Percentiles rank a stretch among this genome's conserved stretches.
Evolutionary conservation across 352 stramenopile genomes (phyloP).

Genomic region (Globisporangium lucens): DNA sequence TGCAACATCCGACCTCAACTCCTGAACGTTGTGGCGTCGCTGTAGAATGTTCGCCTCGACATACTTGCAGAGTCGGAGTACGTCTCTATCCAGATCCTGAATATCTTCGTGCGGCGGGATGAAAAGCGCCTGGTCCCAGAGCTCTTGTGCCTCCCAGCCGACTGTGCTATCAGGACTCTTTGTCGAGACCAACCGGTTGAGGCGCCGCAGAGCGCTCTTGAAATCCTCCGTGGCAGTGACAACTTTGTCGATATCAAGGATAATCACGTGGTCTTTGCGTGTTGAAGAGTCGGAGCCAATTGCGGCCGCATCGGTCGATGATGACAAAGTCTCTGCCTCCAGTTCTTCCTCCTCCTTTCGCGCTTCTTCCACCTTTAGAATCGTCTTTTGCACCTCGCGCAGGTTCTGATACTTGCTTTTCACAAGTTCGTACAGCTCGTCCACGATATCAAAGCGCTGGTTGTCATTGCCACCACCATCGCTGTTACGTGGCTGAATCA

Average conservation of each 20-base stretch:
- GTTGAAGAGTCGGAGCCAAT: background rate
- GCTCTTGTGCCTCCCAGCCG: conserved; percentile 43
- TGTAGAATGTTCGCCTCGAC: conserved; percentile 35
- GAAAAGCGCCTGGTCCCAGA: conserved; percentile 64
- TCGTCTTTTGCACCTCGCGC: conserved; percentile 15
- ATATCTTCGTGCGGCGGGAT: conserved; percentile 49
- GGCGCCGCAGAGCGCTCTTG: conserved; percentile 25
- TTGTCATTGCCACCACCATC: background rate
- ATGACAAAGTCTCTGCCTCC: background rate
- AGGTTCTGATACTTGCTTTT: conserved; percentile 24
- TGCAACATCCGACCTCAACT: background rate
- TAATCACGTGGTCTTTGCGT: conserved; percentile 21
- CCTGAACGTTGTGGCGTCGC: background rate
- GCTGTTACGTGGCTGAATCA: background rate
- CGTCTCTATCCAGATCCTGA: conserved; percentile 39
- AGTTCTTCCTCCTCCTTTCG: conserved; percentile 10
- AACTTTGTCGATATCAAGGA: conserved; percentile 28
- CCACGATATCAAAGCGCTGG: conserved; percentile 14
- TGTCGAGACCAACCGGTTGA: conserved; percentile 28
- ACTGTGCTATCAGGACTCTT: conserved; percentile 45
- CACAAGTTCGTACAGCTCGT: conserved; percentile 28
- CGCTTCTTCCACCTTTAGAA: background rate
- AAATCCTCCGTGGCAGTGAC: conserved; percentile 28
- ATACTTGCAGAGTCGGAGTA: conserved; percentile 28
- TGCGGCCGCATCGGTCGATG: background rate